Percentiles rank a stretch among this genome's conserved stretches.
phyloP scores from a whole-genome alignment of 768 basidiomycete genomes.

The Panaeolus papilionaceus region DNA sequence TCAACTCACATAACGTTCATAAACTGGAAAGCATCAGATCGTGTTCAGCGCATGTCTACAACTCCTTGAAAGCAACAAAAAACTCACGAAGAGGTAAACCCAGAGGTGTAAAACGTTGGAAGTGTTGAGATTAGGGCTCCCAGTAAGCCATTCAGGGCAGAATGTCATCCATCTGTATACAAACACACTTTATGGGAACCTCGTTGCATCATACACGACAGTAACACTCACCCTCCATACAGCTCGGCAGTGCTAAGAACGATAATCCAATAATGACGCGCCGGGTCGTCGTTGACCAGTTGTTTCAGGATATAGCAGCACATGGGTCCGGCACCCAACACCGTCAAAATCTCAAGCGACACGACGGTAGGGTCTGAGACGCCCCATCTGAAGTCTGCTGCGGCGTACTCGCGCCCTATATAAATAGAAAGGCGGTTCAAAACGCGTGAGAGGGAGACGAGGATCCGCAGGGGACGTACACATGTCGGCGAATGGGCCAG shows the following conservation, averaged over 20 bases:
- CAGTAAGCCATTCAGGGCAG: conserved; percentile 85
- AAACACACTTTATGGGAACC: neutral
- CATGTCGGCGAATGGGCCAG: conserved; percentile 73
- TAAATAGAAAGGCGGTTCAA: conserved; percentile 8
- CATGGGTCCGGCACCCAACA: conserved; percentile 77
- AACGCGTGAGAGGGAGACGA: neutral
- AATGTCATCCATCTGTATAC: conserved; percentile 90
- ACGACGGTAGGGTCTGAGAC: conserved; percentile 79
- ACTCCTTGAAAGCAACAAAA: neutral
- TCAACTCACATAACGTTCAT: conserved; percentile 78
- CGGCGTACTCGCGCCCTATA: conserved; percentile 81
- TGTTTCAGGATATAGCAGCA: conserved; percentile 76
- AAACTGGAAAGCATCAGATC: conserved; percentile 49
- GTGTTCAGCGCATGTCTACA: neutral
- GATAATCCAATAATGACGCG: conserved; percentile 81
- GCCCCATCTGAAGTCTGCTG: conserved; percentile 86
- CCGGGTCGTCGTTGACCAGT: conserved; percentile 67
- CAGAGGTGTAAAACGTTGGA: conserved; percentile 76
- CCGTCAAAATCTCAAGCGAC: conserved; percentile 84
- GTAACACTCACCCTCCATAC: conserved; percentile 67
- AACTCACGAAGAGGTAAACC: conserved; percentile 82
- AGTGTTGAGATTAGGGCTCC: conserved; percentile 73
- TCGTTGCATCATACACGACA: neutral
- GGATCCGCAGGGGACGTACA: conserved; percentile 55
- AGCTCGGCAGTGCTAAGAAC: conserved; percentile 79